A percentile compares a stretch with the other conserved stretches of the same genome.
These are phyloP conservation scores for Phytophthora hibernalis DNA, from an alignment of 352 stramenopile genomes.

Conservation along the genomic window DNA sequence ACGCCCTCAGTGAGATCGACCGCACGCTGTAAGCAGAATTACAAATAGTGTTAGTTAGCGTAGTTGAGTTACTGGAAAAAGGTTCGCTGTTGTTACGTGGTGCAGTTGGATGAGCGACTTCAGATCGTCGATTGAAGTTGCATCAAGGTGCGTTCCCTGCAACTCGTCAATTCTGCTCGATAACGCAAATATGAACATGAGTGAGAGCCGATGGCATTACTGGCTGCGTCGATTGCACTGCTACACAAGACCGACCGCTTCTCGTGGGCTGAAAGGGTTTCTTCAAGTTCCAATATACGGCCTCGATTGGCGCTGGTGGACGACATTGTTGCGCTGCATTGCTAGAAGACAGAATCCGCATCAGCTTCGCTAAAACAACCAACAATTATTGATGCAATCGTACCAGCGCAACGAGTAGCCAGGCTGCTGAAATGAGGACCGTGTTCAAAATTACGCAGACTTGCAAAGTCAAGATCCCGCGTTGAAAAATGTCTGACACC, in stretches of 20 bases:
- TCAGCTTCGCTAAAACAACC: neutral
- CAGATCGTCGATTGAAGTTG: conserved; percentile 40
- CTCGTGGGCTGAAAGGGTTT: conserved; percentile 21
- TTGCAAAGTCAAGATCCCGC: conserved; percentile 37
- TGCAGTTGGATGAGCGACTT: conserved; percentile 71
- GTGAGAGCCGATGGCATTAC: neutral
- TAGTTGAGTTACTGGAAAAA: neutral
- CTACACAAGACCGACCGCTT: conserved; percentile 23
- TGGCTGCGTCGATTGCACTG: neutral
- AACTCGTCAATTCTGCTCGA: conserved; percentile 54
- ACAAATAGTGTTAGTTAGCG: neutral
- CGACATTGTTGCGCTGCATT: conserved; percentile 34
- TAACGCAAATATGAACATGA: neutral
- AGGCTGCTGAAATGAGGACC: conserved; percentile 52
- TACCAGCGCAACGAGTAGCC: conserved; percentile 67
- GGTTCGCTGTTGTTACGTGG: conserved; percentile 40
- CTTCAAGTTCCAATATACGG: conserved; percentile 29
- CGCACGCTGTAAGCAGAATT: conserved; percentile 38
- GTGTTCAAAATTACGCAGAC: conserved; percentile 48
- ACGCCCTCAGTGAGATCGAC: conserved; percentile 61
- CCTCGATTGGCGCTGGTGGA: conserved; percentile 12
- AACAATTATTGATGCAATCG: neutral
- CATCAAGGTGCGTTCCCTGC: conserved; percentile 47
- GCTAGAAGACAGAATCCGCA: conserved; percentile 10
- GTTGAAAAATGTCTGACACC: conserved; percentile 25